Evolutionary conservation across 306 rosid species (phyloP).

Genomic region (Vigna angularis): DNA sequence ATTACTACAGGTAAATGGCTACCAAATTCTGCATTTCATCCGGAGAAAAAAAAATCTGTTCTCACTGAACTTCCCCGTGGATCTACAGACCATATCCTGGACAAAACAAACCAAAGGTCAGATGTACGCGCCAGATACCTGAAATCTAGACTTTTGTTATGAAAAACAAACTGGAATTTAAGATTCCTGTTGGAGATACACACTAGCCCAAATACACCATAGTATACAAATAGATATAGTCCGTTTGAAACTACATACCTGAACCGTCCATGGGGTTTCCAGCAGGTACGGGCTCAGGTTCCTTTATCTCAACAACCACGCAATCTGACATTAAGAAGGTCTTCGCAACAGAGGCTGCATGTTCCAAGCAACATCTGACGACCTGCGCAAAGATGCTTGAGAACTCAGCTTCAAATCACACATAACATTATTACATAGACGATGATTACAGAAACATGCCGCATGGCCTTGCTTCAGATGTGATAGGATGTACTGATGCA

Average conservation of each 20-base stretch:
- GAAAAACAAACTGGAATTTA: not conserved
- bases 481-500: not conserved
- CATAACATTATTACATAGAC: not conserved
- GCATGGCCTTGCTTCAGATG: not conserved
- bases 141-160: not conserved
- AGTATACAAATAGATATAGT: not conserved
- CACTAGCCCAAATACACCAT: not conserved
- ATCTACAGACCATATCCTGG: conserved; percentile 73
- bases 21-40: conserved; percentile 33
- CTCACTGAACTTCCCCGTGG: not conserved
- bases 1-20: conserved; percentile 29
- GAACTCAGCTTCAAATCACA: not conserved
- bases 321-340: conserved; percentile 99
- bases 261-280: conserved; percentile 97
- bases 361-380: conserved; percentile 99
- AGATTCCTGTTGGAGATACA: not conserved
- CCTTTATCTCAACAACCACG: conserved; percentile 98
- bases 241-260: conserved; percentile 53
- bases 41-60: not conserved
- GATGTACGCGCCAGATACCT: not conserved
- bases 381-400: conserved; percentile 56
- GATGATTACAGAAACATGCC: not conserved
- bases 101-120: conserved; percentile 5
- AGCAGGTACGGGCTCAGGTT: conserved; percentile 75
- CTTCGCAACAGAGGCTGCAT: conserved; percentile 95